Evolutionary conservation across 2,329 filamentous ascomycete genomes (phyloP), one percentile per base, ranked within the genome.

Genomic region (Penicillium sp.): DNA sequence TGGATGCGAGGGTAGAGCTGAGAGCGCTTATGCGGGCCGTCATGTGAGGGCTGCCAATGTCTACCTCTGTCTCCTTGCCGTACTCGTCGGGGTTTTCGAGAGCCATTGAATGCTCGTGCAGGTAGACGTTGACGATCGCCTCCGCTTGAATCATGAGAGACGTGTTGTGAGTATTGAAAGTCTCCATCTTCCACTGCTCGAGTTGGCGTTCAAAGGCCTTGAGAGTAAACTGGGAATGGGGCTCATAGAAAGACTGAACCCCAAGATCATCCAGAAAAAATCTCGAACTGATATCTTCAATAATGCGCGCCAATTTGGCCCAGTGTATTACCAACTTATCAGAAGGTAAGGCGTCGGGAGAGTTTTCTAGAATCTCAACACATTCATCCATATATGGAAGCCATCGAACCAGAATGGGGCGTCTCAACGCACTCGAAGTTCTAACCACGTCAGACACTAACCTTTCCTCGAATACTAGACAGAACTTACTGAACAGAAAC

Each of bases 51-150:
- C 73, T 70, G 41, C 67, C 64, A 56, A 73, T 66, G 3, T 66
- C 66, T 48, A 72, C 58, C 60, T 72, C 63, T 29, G 60, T 21
- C 5, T 64, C 45, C 7, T 65, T 67, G 4, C 61, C 51, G 15
- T 65, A 83, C 7, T 86, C 82, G 2, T 82, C 81, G 21, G 80
- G 81, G 64, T 86, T 84, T 56, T 91, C 88, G 8, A 85, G 81
- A 66, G 91, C 88, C 65, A 93, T 85, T 3, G 86, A 88, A 58
- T 91, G 86, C 75, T 93, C 91, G 73, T 93, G 89, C 80, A 93
- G 88, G 72, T 91, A 92, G 3, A 93, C 79, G 64, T 84, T 89
- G 41, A 91, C 73, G 2, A 90, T 84, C 65, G 88, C 81, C 66
- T 91, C 88, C 63, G 85, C 85, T 66, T 92, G 83, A 19, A 80